These are phyloP conservation scores for Aspergillus funiculosus DNA, from an alignment of 495 filamentous ascomycete genomes.

Conservation along the genomic window DNA sequence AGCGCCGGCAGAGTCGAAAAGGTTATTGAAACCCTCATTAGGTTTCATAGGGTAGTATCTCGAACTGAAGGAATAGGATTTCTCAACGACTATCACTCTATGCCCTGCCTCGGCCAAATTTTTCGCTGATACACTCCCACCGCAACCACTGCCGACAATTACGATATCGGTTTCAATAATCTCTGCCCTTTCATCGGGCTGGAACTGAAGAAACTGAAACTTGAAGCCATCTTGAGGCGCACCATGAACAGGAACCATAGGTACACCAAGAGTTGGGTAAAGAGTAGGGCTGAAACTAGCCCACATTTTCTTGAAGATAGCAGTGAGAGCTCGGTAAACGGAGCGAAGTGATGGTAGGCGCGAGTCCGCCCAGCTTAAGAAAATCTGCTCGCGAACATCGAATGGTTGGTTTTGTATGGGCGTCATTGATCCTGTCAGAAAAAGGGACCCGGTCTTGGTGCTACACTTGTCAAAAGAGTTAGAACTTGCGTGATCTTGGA, in stretches of 20 bases:
- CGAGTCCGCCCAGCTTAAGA: conserved; percentile 54
- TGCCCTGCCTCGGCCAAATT: conserved; percentile 70
- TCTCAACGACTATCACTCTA: conserved; percentile 76
- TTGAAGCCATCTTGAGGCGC: conserved; percentile 50
- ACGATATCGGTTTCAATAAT: conserved; percentile 74
- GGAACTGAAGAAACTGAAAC: conserved; percentile 49
- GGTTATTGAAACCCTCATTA: conserved; percentile 46
- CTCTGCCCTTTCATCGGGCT: conserved; percentile 40
- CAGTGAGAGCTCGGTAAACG: conserved; percentile 51
- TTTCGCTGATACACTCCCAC: conserved; percentile 78
- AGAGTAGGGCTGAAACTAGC: conserved; percentile 53
- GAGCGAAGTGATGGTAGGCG: conserved; percentile 52
- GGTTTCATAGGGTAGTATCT: conserved; percentile 68
- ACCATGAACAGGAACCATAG: conserved; percentile 55
- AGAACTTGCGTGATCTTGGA: not conserved
- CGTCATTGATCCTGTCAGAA: conserved; percentile 59
- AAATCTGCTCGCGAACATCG: conserved; percentile 52
- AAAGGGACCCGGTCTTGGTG: conserved; percentile 60
- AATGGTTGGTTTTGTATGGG: conserved; percentile 59
- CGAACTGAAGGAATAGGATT: conserved; percentile 66
- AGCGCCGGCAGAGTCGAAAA: conserved; percentile 59
- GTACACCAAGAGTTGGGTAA: conserved; percentile 54
- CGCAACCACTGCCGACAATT: conserved; percentile 81
- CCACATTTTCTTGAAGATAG: conserved; percentile 54
- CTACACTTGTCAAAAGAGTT: conserved; percentile 35